phyloP scores from a whole-genome alignment of 2,329 filamentous ascomycete species.

The Pseudogymnoascus sp. region DNA sequence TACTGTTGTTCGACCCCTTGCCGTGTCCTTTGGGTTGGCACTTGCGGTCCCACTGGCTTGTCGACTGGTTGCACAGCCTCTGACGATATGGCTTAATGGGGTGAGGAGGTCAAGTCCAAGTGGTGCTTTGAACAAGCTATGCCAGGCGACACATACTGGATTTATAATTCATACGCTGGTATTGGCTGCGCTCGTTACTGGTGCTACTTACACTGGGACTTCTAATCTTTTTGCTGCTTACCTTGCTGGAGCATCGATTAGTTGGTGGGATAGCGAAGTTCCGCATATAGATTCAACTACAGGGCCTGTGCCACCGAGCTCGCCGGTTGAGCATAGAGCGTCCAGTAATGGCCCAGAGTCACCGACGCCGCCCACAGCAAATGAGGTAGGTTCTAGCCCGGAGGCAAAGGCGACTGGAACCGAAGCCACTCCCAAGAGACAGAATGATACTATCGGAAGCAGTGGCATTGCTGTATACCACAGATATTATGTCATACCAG shows the following conservation, averaged over 20 bases:
- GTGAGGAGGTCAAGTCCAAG: constrained; percentile 22
- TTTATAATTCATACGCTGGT: constrained; percentile 42
- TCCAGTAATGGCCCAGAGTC: not conserved
- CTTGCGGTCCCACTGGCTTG: constrained; percentile 41
- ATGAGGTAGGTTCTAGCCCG: not conserved
- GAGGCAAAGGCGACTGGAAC: not conserved
- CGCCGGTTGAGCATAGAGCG: not conserved
- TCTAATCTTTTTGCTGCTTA: constrained; percentile 58
- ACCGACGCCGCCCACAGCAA: not conserved
- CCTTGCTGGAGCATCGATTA: constrained; percentile 49
- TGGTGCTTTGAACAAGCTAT: constrained; percentile 21
- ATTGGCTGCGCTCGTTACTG: constrained; percentile 42
- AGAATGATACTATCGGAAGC: constrained; percentile 13
- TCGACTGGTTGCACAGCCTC: constrained; percentile 36
- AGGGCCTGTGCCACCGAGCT: not conserved
- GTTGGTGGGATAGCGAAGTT: constrained; percentile 47
- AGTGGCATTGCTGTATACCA: constrained; percentile 26
- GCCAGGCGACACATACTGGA: constrained; percentile 30
- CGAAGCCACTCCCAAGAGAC: not conserved
- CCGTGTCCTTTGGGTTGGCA: constrained; percentile 45
- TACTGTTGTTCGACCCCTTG: constrained; percentile 38
- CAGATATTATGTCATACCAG: constrained; percentile 33
- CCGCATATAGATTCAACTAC: not conserved
- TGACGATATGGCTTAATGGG: constrained; percentile 31
- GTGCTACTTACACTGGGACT: constrained; percentile 51